phyloP scores from a whole-genome alignment of 2,329 filamentous ascomycete genomes.

The Hymenotorrendiella dingleyae region DNA sequence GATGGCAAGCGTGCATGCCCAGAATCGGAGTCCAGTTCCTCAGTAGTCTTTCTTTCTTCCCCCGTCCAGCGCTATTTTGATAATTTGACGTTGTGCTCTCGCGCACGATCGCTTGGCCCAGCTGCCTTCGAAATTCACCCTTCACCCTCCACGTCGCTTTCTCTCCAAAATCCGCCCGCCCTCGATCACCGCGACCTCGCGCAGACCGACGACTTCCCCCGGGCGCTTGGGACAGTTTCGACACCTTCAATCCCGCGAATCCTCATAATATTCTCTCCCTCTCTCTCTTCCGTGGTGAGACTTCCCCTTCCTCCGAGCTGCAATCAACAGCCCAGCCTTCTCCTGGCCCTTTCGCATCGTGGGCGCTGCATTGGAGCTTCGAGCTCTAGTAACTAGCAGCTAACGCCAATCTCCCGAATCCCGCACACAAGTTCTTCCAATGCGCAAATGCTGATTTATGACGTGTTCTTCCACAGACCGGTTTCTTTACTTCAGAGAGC shows the following conservation, averaged over 20 bases:
- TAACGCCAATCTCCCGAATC: constrained; percentile 7
- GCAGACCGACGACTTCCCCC: constrained; percentile 10
- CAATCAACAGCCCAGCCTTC: no score
- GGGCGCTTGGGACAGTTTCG: neutral
- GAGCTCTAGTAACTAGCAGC: constrained; percentile 11
- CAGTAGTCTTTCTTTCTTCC: constrained; percentile 24
- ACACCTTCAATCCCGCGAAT: no score
- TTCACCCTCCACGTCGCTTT: constrained; percentile 1
- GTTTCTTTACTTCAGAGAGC: constrained; percentile 12
- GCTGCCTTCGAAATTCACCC: constrained; percentile 7
- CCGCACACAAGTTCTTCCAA: neutral
- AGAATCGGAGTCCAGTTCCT: constrained; percentile 13
- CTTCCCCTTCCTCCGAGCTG: constrained; percentile 16
- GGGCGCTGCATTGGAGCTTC: constrained; percentile 17
- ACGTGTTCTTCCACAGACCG: constrained; percentile 13
- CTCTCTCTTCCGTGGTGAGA: constrained; percentile 27
- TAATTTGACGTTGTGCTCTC: constrained; percentile 19
- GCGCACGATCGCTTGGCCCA: constrained; percentile 21
- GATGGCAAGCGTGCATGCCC: constrained; percentile 24
- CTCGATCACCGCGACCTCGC: constrained; percentile 8
- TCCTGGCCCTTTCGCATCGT: no score
- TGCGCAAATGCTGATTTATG: constrained; percentile 20
- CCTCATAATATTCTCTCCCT: constrained; percentile 2
- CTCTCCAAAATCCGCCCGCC: constrained; percentile 5
- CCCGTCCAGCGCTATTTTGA: constrained; percentile 20